Evolutionary conservation across 768 basidiomycete genomes (phyloP).

Genomic region (Multifurca ochricompacta): DNA sequence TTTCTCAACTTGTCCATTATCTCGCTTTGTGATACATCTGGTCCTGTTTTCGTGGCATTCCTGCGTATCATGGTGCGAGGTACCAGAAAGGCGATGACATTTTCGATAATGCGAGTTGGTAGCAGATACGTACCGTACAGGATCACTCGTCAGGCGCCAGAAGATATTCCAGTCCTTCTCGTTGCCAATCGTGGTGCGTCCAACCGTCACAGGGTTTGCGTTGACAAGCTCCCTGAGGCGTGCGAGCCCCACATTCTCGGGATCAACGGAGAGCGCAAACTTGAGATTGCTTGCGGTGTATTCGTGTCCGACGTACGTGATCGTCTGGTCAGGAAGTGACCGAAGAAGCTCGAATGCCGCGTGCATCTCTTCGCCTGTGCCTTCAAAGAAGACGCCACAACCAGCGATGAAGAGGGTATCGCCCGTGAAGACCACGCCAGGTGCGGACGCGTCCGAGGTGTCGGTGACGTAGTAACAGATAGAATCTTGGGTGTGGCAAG

Average conservation of each 20-base stretch:
- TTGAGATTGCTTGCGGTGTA: constrained; percentile 71
- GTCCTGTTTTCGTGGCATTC: constrained; percentile 36
- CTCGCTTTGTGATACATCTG: constrained; percentile 38
- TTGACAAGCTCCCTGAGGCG: constrained; percentile 51
- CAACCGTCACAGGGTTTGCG: constrained; percentile 59
- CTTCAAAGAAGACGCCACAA: constrained; percentile 94
- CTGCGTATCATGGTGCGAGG: constrained; percentile 30
- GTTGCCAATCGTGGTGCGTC: constrained; percentile 82
- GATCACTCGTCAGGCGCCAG: constrained; percentile 64
- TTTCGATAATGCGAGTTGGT: not conserved
- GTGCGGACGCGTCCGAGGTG: constrained; percentile 24
- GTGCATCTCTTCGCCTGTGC: constrained; percentile 73
- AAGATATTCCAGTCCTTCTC: constrained; percentile 96
- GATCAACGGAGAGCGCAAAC: constrained; percentile 61
- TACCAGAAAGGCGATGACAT: not conserved
- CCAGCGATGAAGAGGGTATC: constrained; percentile 87
- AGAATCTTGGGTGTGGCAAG: constrained; percentile 95
- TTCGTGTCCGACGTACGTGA: constrained; percentile 88
- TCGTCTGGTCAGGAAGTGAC: constrained; percentile 67
- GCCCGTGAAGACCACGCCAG: constrained; percentile 85
- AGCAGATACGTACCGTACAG: constrained; percentile 47
- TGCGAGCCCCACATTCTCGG: constrained; percentile 52
- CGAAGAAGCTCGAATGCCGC: constrained; percentile 62
- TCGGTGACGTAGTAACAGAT: constrained; percentile 77
- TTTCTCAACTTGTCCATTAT: constrained; percentile 73